Percentiles rank a stretch among this genome's conserved stretches.
phyloP scores from a whole-genome alignment of 192 early-diverging fungal species.

The Rhizophagus sp. region DNA sequence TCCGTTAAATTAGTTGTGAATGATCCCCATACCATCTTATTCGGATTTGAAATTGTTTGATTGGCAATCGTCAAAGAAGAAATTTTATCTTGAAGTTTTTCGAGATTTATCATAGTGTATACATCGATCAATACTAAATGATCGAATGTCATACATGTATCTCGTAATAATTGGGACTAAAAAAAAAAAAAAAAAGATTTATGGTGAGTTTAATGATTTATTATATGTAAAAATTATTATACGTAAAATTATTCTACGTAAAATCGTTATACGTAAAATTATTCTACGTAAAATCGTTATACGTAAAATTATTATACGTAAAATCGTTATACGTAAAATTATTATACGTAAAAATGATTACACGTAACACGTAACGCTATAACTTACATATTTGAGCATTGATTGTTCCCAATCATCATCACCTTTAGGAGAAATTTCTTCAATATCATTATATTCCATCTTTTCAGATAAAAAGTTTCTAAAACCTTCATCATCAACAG shows the following conservation, averaged over 20 bases:
- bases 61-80: constrained; percentile 11
- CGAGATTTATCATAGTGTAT: constrained; percentile 38
- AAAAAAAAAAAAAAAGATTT: background rate
- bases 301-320: too few relatives aligned
- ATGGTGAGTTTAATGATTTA: too few relatives aligned
- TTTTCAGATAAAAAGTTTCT: constrained; percentile 45
- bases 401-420: constrained; percentile 27
- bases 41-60: background rate
- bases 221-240: too few relatives aligned
- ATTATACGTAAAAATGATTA: too few relatives aligned
- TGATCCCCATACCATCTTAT: background rate
- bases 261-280: too few relatives aligned
- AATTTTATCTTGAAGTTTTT: constrained; percentile 32
- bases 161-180: background rate
- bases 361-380: background rate
- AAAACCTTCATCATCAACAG: background rate
- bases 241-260: too few relatives aligned
- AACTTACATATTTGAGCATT: constrained; percentile 35
- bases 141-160: constrained; percentile 39
- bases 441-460: constrained; percentile 55
- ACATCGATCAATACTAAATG: constrained; percentile 43
- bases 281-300: too few relatives aligned
- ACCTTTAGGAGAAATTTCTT: constrained; percentile 20
- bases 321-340: too few relatives aligned
- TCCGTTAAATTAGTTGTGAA: background rate